These are phyloP conservation scores for Neoboletus magnificus DNA, from an alignment of 768 basidiomycete species.

Conservation along the genomic window DNA sequence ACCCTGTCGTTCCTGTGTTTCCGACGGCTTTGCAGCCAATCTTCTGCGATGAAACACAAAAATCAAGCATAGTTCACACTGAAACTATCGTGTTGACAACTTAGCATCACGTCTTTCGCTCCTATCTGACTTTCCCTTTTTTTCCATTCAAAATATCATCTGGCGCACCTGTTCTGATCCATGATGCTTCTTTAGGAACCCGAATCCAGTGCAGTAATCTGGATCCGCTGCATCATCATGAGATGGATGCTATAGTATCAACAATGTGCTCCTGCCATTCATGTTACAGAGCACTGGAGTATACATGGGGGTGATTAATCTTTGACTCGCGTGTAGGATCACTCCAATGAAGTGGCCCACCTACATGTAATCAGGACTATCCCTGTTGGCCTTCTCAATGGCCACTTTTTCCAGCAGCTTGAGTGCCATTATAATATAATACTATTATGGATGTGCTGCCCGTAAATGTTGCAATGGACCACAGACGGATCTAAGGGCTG, in stretches of 20 bases:
- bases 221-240: background rate
- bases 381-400: background rate
- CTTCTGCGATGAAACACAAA: slow-evolving; percentile 28
- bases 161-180: slow-evolving; percentile 2
- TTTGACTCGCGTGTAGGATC: background rate
- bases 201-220: slow-evolving; percentile 6
- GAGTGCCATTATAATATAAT: background rate
- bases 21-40: slow-evolving; percentile 14
- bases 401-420: background rate
- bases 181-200: slow-evolving; percentile 13
- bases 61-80: slow-evolving; percentile 95
- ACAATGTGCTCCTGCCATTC: background rate
- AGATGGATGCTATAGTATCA: no score
- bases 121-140: slow-evolving; percentile 81
- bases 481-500: background rate
- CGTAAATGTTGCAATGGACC: background rate
- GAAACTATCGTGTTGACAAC: slow-evolving; percentile 82
- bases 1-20: slow-evolving; percentile 39
- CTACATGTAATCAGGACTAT: background rate
- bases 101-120: slow-evolving; percentile 97
- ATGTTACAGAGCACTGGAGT: background rate
- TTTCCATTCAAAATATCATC: background rate
- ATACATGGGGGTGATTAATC: background rate
- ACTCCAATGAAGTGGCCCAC: background rate
- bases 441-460: background rate